Conservation (phyloP, 371 early-diverging fungal genomes). For the Syncephalis plumigaleata region DNA sequence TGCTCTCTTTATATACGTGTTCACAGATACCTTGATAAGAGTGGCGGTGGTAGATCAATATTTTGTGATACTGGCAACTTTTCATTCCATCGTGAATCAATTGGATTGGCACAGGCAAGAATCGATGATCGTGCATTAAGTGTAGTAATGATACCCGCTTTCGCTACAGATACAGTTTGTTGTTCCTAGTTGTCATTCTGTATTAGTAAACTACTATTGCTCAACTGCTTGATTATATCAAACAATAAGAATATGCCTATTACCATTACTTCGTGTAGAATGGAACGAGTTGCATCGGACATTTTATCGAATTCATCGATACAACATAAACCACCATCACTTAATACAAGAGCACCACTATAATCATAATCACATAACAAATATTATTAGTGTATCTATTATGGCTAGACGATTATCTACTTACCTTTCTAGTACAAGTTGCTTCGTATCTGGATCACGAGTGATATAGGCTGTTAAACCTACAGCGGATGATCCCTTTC, state of each 20-base stretch:
- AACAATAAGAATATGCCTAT: constrained; percentile 76
- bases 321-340: constrained; percentile 98
- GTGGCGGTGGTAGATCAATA: constrained; percentile 89
- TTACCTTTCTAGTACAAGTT: constrained; percentile 87
- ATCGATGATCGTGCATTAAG: constrained; percentile 98
- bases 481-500: constrained; percentile 98
- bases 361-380: no score
- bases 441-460: constrained; percentile 92
- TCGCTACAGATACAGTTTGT: constrained; percentile 98
- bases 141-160: constrained; percentile 99
- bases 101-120: constrained; percentile 96
- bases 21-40: constrained; percentile 67
- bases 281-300: constrained; percentile 90
- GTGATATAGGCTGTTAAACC: constrained; percentile 99
- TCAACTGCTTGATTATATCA: constrained; percentile 99
- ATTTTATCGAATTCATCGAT: constrained; percentile 99
- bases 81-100: constrained; percentile 87
- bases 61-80: constrained; percentile 84
- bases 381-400: no score
- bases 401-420: constrained; percentile 10
- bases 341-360: constrained; percentile 94
- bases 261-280: constrained; percentile 98
- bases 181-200: constrained; percentile 99
- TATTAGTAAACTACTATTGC: constrained; percentile 85
- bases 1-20: constrained; percentile 27